Base-by-base conservation (phyloP, 257 asterid species). In the Agastache rugosa region DNA sequence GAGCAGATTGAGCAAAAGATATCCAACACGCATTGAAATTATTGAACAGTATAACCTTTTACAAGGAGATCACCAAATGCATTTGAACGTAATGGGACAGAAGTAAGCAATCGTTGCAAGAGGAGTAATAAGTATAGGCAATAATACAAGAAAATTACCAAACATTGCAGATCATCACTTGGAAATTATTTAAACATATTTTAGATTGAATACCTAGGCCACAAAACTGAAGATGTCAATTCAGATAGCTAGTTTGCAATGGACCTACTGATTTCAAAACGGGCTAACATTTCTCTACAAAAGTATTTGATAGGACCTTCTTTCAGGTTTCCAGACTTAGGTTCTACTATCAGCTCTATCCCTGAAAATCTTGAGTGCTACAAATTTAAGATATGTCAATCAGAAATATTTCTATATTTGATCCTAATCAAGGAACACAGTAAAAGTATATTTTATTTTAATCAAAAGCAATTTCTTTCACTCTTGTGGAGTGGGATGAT, bases 241-340 rank as follows among this genome's bases (percentile, higher is more conserved):
- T 22, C 3, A 56, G 63, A 23, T 55, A 55, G 17, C 19, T 31
- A 72, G n/a, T 29, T 62, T 48, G 67, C 75, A 31, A 12, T 8
- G 15, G 45, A 51, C 53, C 44, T 45, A 60, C 79, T 35, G 75
- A 42, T 44, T 50, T 37, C 48, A 44, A 15, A 44, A 48, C 25
- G 23, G 68, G 72, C 58, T 8, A 67, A 20, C 44, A 5, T 23
- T 29, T 56, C 65, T 48, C 23, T 19, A 66, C 45, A 15, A 55
- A 47, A 61, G 37, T 71, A 55, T 45, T 68, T 74, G 76, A 79
- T 22, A 71, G 39, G 29, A 74, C 64, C 45, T 35, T 68, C 41
- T 11, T 35, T 10, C 39, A 37, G 23, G 53, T 64, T 71, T 77
- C 55, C 73, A 63, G 61, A 11, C 39, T 35, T 9, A 16, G 3